Evolutionary conservation across 2,329 filamentous ascomycete species (phyloP).

Genomic region (Aspergillus viridinutans): DNA sequence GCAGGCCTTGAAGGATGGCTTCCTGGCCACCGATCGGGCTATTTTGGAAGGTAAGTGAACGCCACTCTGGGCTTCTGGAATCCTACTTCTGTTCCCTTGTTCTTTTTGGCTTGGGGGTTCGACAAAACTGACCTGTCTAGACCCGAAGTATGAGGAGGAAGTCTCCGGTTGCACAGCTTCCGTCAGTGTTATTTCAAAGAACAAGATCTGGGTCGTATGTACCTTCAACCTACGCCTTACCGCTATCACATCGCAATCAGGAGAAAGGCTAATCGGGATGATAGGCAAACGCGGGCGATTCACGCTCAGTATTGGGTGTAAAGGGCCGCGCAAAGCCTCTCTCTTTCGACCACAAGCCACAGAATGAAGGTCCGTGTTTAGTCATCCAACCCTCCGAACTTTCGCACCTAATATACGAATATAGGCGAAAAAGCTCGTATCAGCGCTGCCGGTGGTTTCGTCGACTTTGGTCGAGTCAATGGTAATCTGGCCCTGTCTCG

Average conservation of each 20-base stretch:
- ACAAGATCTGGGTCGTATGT: conserved; percentile 94
- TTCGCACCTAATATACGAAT: conserved; percentile 10
- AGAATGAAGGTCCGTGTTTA: conserved; percentile 74
- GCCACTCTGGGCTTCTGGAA: background rate
- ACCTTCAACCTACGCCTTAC: conserved; percentile 1
- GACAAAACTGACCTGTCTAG: conserved; percentile 47
- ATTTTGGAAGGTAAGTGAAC: conserved; percentile 78
- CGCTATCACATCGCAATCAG: background rate
- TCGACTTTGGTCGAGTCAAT: conserved; percentile 97
- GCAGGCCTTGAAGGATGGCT: conserved; percentile 94
- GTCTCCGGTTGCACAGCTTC: conserved; percentile 97
- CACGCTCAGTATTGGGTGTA: conserved; percentile 87
- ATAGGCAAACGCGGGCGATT: conserved; percentile 95
- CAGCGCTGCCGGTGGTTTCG: conserved; percentile 90
- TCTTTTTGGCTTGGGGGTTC: background rate
- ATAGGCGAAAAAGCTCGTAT: conserved; percentile 93
- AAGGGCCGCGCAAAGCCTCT: conserved; percentile 96
- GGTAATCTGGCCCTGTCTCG: conserved; percentile 94
- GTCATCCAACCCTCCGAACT: background rate
- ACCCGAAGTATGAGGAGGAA: conserved; percentile 95
- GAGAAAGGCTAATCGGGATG: conserved; percentile 20
- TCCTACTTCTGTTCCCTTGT: background rate
- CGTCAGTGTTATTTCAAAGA: conserved; percentile 78
- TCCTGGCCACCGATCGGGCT: conserved; percentile 90
- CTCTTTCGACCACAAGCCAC: conserved; percentile 98